Conservation (phyloP, 2,329 filamentous ascomycete species). For the Cytospora piceicola region DNA sequence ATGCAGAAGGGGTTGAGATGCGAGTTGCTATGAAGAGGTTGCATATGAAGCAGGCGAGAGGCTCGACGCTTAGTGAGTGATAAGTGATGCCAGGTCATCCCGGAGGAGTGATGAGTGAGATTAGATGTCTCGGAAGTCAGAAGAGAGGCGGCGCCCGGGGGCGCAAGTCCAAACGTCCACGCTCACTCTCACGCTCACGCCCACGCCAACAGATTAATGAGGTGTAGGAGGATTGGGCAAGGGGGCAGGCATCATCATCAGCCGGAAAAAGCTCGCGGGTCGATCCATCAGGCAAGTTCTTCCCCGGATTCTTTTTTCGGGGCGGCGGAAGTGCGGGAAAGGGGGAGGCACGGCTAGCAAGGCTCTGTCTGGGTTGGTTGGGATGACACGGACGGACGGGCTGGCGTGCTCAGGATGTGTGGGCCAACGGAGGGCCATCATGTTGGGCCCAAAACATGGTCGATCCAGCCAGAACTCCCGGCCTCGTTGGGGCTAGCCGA, state of each 20-base stretch:
- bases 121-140: conserved; percentile 22
- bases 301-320: conserved; percentile 17
- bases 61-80: background rate
- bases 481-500: conserved; percentile 2
- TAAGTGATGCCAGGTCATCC: conserved; percentile 8
- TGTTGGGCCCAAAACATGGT: conserved; percentile 11
- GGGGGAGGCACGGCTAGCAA: conserved; percentile 1
- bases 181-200: background rate
- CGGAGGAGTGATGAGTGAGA: conserved; percentile 20
- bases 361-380: conserved; percentile 13
- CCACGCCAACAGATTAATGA: background rate
- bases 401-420: conserved; percentile 4
- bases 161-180: conserved; percentile 19
- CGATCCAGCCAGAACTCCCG: background rate
- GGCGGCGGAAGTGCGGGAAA: background rate
- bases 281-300: conserved; percentile 2
- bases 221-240: background rate
- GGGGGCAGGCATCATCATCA: background rate
- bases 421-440: background rate
- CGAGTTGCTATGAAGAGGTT: background rate
- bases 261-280: conserved; percentile 19
- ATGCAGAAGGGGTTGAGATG: background rate
- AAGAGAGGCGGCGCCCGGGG: conserved; percentile 14
- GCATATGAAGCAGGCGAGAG: background rate
- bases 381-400: conserved; percentile 1